Conservation (phyloP, 805 yeast species). For the Lachancea fermentati region DNA sequence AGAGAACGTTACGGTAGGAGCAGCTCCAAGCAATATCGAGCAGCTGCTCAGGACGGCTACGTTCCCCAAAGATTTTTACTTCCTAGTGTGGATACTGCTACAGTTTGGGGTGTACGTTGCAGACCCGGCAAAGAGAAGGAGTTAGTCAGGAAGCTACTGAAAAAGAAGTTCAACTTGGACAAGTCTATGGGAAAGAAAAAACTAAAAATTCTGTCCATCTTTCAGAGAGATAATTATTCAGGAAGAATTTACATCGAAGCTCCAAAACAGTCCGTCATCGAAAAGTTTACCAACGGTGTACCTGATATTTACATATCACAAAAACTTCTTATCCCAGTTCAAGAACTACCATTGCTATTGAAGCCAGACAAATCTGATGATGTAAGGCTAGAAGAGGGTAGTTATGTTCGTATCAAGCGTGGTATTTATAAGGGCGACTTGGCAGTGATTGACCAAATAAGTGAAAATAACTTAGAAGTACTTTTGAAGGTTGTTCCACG, state of each 20-base stretch:
- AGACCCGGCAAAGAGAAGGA: slow-evolving; percentile 92
- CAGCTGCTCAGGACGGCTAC: slow-evolving; percentile 69
- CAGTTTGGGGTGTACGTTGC: slow-evolving; percentile 92
- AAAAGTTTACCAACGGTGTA: slow-evolving; percentile 80
- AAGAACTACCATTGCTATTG: slow-evolving; percentile 88
- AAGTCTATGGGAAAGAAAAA: slow-evolving; percentile 59
- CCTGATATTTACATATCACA: slow-evolving; percentile 74
- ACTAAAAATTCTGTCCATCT: slow-evolving; percentile 80
- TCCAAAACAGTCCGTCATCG: slow-evolving; percentile 85
- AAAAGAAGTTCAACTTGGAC: slow-evolving; percentile 74
- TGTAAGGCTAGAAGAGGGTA: slow-evolving; percentile 83
- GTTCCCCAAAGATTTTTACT: slow-evolving; percentile 90
- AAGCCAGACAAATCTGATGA: slow-evolving; percentile 87
- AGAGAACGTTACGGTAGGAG: slow-evolving; percentile 89
- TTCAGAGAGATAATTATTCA: slow-evolving; percentile 87
- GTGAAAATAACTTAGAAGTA: slow-evolving; percentile 95
- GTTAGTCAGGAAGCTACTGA: slow-evolving; percentile 74
- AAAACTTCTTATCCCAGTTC: slow-evolving; percentile 86
- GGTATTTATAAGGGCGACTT: slow-evolving; percentile 91
- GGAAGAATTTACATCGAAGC: slow-evolving; percentile 96
- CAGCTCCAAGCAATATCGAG: slow-evolving; percentile 68
- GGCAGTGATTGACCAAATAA: slow-evolving; percentile 86
- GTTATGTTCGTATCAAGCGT: slow-evolving; percentile 82
- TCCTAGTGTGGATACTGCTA: slow-evolving; percentile 95
- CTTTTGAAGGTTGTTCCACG: slow-evolving; percentile 89